Conservation (phyloP, 2,329 filamentous ascomycete genomes). For the Hortaea werneckii region DNA sequence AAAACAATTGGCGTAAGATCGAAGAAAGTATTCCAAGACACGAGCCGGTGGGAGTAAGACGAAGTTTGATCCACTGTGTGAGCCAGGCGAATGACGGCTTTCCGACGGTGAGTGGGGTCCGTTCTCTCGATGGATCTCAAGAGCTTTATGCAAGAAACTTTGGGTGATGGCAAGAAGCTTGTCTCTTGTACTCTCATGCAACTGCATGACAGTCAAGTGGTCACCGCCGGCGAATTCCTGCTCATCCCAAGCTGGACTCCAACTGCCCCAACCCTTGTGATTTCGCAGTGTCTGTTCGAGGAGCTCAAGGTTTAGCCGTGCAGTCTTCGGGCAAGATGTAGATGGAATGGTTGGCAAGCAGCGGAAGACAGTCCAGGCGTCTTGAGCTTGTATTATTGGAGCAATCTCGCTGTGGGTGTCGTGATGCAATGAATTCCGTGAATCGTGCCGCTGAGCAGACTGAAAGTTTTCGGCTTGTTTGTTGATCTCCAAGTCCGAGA, state of each 20-base stretch:
- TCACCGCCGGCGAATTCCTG: conserved; percentile 38
- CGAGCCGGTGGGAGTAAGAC: conserved; percentile 55
- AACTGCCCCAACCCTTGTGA: conserved; percentile 42
- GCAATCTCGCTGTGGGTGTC: conserved; percentile 29
- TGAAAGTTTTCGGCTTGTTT: conserved; percentile 34
- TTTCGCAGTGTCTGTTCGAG: conserved; percentile 42
- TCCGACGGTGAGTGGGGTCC: conserved; percentile 7
- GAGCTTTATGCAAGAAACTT: conserved; percentile 58
- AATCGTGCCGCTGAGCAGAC: conserved; percentile 28
- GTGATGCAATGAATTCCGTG: conserved; percentile 21
- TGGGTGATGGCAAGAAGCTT: conserved; percentile 63
- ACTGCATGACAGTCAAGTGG: conserved; percentile 36
- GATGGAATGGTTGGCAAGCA: conserved; percentile 41
- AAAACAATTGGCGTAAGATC: conserved; percentile 55
- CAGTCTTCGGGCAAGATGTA: conserved; percentile 41
- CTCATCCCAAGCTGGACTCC: conserved; percentile 42
- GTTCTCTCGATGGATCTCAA: conserved; percentile 53
- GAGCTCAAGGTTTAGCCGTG: conserved; percentile 40
- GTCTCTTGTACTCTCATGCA: conserved; percentile 51
- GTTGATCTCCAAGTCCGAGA: conserved; percentile 37
- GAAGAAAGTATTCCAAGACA: conserved; percentile 57
- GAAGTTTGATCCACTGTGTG: conserved; percentile 49
- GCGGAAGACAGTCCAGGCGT: conserved; percentile 43
- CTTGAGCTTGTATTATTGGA: conserved; percentile 40
- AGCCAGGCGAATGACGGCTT: conserved; percentile 32